Base-by-base conservation (phyloP, 768 basidiomycete species). In the Kwoniella heveanensis region DNA sequence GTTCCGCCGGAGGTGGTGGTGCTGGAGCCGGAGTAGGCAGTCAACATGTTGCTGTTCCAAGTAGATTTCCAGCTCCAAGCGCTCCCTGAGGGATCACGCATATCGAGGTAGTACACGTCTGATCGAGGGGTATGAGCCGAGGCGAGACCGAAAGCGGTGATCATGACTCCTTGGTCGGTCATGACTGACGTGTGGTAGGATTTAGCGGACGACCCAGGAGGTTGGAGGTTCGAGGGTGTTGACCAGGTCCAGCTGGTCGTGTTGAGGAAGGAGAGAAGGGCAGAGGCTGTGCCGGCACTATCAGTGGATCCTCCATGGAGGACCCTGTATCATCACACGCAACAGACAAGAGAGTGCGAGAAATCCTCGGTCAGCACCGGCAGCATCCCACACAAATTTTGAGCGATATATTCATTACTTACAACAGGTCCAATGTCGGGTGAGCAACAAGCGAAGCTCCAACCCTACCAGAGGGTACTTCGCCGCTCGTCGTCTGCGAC, bases 151-250 rank as follows among this genome's bases (percentile, higher is more conserved):
- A 80, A 80, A 12, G 77, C 76, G 21, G 74, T 65, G 60, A 80
- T 74, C 70, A 80, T 77, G n/a, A 80, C 77, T 17, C 79, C 79
- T 4, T 72, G 66, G 32, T 68, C 64, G 19, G 77, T 77, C 65
- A 80, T 78, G 32, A 80, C 60, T 1, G 74, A 65, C 15, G 77
- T 68, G 56, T 80, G 77, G 64, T 77, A 78, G 13, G 75, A 64
- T 5, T 64, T 66, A 22, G 76, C 76, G 17, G 73, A 69, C 2
- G 74, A 74, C 10, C 70, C 36, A 6, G 76, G 69, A 0, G 77
- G 79, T 54, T 80, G 79, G 10, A 80, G 68, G 57, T 73, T 72
- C 12, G 72, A 62, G 6, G 79, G 79, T n/a, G 72, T 64, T 1
- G 72, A 70, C 79, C 79, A 80, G 13, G 66, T 58, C 68, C 74